phyloP scores from a whole-genome alignment of 805 yeast genomes.

The Isabelozyma heimii region DNA sequence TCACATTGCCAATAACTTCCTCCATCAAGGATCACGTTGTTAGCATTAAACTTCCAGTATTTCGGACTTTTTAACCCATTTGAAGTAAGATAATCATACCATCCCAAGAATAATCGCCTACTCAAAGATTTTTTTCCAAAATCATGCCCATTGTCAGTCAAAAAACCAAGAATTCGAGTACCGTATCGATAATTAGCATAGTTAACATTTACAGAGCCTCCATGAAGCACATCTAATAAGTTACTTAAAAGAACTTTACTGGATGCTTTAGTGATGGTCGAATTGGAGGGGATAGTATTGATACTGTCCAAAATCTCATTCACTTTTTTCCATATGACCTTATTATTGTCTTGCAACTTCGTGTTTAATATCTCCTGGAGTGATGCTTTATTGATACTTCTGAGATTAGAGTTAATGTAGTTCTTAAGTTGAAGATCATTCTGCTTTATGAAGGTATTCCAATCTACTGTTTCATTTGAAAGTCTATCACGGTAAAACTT shows the following conservation, averaged over 20 bases:
- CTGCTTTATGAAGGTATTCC: conserved; percentile 22
- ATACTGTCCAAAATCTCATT: conserved; percentile 24
- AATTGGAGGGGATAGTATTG: conserved; percentile 8
- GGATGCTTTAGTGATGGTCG: conserved; percentile 9
- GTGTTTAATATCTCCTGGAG: conserved; percentile 20
- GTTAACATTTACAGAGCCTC: conserved; percentile 34
- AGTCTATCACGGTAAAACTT: conserved; percentile 12
- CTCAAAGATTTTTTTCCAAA: conserved; percentile 17
- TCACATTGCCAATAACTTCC: conserved; percentile 34
- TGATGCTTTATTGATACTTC: conserved; percentile 15
- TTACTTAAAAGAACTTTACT: conserved; percentile 24
- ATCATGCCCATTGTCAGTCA: conserved; percentile 18
- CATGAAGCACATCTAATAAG: conserved; percentile 27
- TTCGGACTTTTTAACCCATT: conserved; percentile 19
- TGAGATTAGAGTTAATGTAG: conserved; percentile 11
- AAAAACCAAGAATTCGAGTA: conserved; percentile 38
- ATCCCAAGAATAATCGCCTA: conserved; percentile 33
- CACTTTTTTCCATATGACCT: conserved; percentile 18
- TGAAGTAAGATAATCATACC: conserved; percentile 34
- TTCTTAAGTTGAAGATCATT: conserved; percentile 16
- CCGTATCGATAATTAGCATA: conserved; percentile 40
- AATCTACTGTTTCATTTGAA: conserved; percentile 8
- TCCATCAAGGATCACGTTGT: conserved; percentile 33
- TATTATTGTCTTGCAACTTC: conserved; percentile 20
- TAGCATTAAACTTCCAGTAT: conserved; percentile 34